Conservation (phyloP, 1,284 basidiomycete species). For the Cutaneotrichosporon curvatum region DNA sequence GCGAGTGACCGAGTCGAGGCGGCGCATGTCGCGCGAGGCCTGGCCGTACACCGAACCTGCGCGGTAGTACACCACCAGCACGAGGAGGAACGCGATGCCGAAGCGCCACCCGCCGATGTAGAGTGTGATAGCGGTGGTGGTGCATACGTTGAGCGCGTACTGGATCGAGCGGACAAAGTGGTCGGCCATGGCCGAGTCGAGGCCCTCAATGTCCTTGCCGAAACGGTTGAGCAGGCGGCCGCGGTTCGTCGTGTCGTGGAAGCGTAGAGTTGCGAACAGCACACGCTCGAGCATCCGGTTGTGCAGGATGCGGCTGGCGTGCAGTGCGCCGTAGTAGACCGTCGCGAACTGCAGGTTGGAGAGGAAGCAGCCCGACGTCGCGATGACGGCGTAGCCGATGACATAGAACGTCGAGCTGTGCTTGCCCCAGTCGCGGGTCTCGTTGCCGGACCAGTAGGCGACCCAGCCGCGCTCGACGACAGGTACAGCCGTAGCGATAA, state of each 20-base stretch:
- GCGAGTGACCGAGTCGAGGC: constrained; percentile 78
- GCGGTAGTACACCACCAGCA: constrained; percentile 53
- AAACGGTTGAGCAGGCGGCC: constrained; percentile 82
- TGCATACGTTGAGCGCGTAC: constrained; percentile 44
- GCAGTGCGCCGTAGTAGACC: constrained; percentile 58
- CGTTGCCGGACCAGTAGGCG: constrained; percentile 47
- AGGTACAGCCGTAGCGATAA: constrained; percentile 63
- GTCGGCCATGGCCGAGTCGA: constrained; percentile 78
- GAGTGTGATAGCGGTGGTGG: constrained; percentile 56
- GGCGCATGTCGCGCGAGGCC: constrained; percentile 79
- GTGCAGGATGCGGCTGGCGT: constrained; percentile 64
- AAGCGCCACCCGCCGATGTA: constrained; percentile 73
- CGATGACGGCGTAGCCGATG: constrained; percentile 58
- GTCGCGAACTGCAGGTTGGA: constrained; percentile 37
- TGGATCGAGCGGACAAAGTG: constrained; percentile 65
- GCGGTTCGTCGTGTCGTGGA: constrained; percentile 86
- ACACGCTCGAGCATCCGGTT: constrained; percentile 69
- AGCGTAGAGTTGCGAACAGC: constrained; percentile 81
- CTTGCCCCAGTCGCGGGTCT: constrained; percentile 22
- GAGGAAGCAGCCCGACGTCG: constrained; percentile 34
- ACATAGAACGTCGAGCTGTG: constrained; percentile 67
- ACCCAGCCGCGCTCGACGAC: constrained; percentile 79
- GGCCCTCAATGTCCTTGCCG: constrained; percentile 87
- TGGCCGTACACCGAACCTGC: constrained; percentile 69
- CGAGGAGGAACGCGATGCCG: constrained; percentile 55